These are phyloP conservation scores for Omphalotus olearius DNA, from an alignment of 1,284 basidiomycete species.

Conservation along the genomic window DNA sequence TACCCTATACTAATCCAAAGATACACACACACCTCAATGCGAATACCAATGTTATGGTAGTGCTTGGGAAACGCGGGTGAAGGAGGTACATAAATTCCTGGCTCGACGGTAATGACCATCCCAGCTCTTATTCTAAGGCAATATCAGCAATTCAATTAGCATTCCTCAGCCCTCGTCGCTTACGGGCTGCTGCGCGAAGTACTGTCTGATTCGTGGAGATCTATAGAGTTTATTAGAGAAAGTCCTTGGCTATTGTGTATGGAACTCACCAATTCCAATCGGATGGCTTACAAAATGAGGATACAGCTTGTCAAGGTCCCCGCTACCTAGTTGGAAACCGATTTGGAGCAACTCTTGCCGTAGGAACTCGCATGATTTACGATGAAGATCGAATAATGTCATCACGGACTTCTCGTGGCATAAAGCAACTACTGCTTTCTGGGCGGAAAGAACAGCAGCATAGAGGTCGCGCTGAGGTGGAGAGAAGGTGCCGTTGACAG, in stretches of 20 bases:
- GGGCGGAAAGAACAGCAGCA: conserved; percentile 72
- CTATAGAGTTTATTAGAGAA: conserved; percentile 34
- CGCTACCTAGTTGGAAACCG: conserved; percentile 66
- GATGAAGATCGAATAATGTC: conserved; percentile 78
- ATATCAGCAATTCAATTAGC: background rate
- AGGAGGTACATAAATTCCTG: conserved; percentile 83
- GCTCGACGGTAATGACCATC: conserved; percentile 87
- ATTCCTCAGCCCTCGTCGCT: conserved; percentile 13
- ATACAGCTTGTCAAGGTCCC: conserved; percentile 78
- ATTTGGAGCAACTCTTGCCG: conserved; percentile 75
- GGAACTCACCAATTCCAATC: conserved; percentile 69
- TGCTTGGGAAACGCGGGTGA: conserved; percentile 72
- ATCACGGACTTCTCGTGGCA: conserved; percentile 56
- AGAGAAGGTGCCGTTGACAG: conserved; percentile 79
- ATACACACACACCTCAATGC: conserved; percentile 69
- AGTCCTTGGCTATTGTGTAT: background rate
- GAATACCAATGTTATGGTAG: conserved; percentile 86
- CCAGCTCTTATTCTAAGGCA: conserved; percentile 56
- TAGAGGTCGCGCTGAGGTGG: conserved; percentile 86
- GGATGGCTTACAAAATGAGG: conserved; percentile 88
- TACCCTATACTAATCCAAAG: background rate
- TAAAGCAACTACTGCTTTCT: conserved; percentile 63
- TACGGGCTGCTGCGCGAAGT: conserved; percentile 22
- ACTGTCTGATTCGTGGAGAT: conserved; percentile 13
- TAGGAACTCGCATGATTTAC: conserved; percentile 68